A percentile compares a stretch with the other conserved stretches of the same genome.
These are phyloP conservation scores for Solanum pimpinellifolium DNA, from an alignment of 257 asterid species.

Conservation along the genomic window DNA sequence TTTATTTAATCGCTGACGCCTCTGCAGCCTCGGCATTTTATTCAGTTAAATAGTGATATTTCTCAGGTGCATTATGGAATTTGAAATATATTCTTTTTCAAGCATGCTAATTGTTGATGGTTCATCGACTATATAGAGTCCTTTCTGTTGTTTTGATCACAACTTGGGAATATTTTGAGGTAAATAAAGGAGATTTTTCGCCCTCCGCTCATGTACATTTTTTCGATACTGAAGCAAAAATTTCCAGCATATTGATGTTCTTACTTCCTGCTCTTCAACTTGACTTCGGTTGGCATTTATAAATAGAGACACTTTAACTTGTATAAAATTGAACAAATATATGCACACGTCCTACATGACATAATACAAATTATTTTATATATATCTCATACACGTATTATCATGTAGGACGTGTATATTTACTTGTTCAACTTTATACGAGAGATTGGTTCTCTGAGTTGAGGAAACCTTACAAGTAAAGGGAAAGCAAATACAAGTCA, in stretches of 20 bases:
- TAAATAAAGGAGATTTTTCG: neutral
- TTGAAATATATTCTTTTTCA: neutral
- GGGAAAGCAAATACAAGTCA: neutral
- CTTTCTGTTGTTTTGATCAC: neutral
- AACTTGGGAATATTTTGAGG: neutral
- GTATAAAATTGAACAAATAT: no score
- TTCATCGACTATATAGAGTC: neutral
- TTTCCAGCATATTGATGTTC: no score
- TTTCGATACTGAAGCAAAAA: no score
- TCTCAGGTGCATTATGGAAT: neutral
- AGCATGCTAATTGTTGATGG: neutral
- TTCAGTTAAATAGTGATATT: slow-evolving; percentile 25
- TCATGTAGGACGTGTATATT: accelerated
- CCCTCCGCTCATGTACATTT: no score
- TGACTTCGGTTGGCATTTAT: no score
- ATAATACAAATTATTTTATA: no score
- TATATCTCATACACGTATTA: no score
- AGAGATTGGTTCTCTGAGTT: neutral
- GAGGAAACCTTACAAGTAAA: neutral
- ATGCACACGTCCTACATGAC: no score
- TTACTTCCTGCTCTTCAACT: no score
- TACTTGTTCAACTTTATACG: no score
- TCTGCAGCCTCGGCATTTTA: slow-evolving; percentile 64
- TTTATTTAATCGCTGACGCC: slow-evolving; percentile 79
- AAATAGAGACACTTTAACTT: no score